phyloP scores from a whole-genome alignment of 2,329 filamentous ascomycete species.

The Penicillium verrucosum region DNA sequence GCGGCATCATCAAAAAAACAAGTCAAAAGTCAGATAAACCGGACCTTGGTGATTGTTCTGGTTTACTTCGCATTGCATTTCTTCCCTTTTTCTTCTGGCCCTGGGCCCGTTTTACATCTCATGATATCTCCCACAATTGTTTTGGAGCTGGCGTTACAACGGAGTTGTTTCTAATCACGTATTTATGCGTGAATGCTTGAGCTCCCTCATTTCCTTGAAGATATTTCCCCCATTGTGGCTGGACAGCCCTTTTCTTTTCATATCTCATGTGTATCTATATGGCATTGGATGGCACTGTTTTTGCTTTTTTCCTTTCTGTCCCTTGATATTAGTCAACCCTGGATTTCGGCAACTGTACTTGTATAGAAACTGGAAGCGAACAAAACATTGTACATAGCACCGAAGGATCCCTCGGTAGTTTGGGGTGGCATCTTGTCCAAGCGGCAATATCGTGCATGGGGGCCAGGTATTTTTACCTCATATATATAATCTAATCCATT shows the following conservation, averaged over 20 bases:
- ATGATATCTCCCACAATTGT: conserved; percentile 2
- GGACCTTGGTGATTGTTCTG: not conserved
- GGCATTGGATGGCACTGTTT: not conserved
- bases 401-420: not conserved
- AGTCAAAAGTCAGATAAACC: not conserved
- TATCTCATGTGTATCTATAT: not conserved
- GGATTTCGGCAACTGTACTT: not conserved
- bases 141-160: not conserved
- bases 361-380: not conserved
- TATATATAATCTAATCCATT: conserved; percentile 1
- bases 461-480: not conserved
- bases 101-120: conserved; percentile 6
- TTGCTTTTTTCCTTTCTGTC: not conserved
- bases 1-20: not conserved
- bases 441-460: not conserved
- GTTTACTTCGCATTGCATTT: not conserved
- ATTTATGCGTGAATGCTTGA: not conserved
- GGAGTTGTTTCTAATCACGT: not conserved
- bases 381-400: conserved; percentile 5
- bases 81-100: not conserved
- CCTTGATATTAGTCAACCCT: not conserved
- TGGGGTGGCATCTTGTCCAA: not conserved
- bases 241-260: not conserved
- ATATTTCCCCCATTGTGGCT: not conserved
- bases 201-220: not conserved